Base-by-base conservation (phyloP, 1,284 basidiomycete genomes). In the Wolfiporia cocos region DNA sequence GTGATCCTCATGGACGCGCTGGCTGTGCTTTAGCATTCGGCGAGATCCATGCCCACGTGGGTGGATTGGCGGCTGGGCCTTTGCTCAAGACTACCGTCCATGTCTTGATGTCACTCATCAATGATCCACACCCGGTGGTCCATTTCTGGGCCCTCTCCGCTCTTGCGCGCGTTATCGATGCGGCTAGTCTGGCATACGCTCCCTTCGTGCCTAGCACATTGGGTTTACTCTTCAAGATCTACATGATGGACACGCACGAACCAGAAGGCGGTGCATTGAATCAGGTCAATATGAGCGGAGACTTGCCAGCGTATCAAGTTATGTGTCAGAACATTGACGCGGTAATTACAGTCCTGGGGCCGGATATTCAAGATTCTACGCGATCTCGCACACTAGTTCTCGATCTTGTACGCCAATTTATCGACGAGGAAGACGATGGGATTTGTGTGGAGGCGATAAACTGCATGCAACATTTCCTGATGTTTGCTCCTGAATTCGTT, bases 21-120 rank as follows among this genome's bases (percentile, higher is more conserved):
- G 96, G 96, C 2, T 98, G 93, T 57, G 92, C 94, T 0, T 64
- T 93, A 15, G 89, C 94, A 0, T 93, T 99, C 53, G 93, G 93
- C n/a, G 76, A 92, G 5, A 91, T 99, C 34, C 97, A 97, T 64
- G 81, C 77, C 40, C 78, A 92, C 53, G 93, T 99, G 26, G 96
- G 96, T 12, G 91, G 93, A 28, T 73, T 99, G 17, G 89, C 90
- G 4, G 95, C 93, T 5, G 92, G 92, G 0, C 92, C 96, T 0
- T 74, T 98, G 12, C 75, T 99, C 46, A 98, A 98, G 66, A 98
- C 95, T 0, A 92, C 95, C 0, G 87, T 97, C 51, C 94, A 97
- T 56, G 86, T 99, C 42, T 72, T 98, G 36, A 92, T 97, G 82
- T 97, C 94, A 2, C 76, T 99, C 22, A 84, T 88, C 56, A 92